Evolutionary conservation across 2,329 filamentous ascomycete species (phyloP).

Genomic region (Clonostachys sp.): DNA sequence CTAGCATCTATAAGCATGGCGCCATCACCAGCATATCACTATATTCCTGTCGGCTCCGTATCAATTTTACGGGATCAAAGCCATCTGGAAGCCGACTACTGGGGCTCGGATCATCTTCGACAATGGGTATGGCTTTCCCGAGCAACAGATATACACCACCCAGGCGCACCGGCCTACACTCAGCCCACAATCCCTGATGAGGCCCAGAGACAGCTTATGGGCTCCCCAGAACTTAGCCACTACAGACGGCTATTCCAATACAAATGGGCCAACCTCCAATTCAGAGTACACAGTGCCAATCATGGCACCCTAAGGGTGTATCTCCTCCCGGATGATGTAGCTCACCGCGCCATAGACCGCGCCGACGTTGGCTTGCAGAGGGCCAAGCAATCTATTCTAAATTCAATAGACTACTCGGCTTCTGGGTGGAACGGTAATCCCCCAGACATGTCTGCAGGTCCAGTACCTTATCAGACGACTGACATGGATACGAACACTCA

Average conservation of each 20-base stretch:
- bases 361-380: constrained; percentile 35
- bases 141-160: constrained; percentile 5
- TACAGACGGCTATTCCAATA: constrained; percentile 23
- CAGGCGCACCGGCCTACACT: too few species aligned
- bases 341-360: constrained; percentile 46
- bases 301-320: constrained; percentile 44
- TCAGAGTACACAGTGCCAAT: constrained; percentile 10
- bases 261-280: constrained; percentile 39
- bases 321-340: constrained; percentile 62
- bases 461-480: constrained; percentile 11
- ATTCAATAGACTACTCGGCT: constrained; percentile 48
- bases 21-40: constrained; percentile 4
- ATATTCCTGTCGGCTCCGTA: too few species aligned
- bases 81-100: constrained; percentile 4
- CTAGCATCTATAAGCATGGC: constrained; percentile 7
- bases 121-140: constrained; percentile 20
- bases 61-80: constrained; percentile 5
- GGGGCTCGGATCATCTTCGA: constrained; percentile 4
- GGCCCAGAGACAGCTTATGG: constrained; percentile 20
- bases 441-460: constrained; percentile 22
- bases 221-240: constrained; percentile 10
- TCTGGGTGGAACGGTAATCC: constrained; percentile 47
- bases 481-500: constrained; percentile 11
- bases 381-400: constrained; percentile 42
- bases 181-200: constrained; percentile 5